A percentile compares a stretch with the other conserved stretches of the same genome.
These are phyloP conservation scores for Hypericum androsaemum DNA, from an alignment of 345 rosid species.

Conservation along the genomic window DNA sequence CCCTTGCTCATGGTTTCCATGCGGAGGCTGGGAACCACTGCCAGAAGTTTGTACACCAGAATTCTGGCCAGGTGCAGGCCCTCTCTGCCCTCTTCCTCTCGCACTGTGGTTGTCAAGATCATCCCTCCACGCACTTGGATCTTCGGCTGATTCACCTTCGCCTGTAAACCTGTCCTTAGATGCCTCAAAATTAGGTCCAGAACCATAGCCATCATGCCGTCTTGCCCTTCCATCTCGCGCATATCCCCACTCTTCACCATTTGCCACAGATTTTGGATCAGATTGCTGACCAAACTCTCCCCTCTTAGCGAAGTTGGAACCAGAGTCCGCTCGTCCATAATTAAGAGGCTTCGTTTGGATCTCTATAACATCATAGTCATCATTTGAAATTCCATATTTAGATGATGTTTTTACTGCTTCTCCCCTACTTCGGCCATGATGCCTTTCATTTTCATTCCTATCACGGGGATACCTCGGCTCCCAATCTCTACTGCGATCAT, in stretches of 20 bases:
- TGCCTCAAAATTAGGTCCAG: constrained; percentile 50
- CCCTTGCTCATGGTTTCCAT: constrained; percentile 49
- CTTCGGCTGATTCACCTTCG: constrained; percentile 31
- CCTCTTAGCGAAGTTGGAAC: constrained; percentile 45
- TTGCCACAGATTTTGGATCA: constrained; percentile 37
- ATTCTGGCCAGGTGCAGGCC: constrained; percentile 36
- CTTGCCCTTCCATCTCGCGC: constrained; percentile 51
- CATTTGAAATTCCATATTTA: constrained; percentile 74
- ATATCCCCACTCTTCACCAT: constrained; percentile 64
- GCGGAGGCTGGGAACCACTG: constrained; percentile 47
- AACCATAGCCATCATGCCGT: constrained; percentile 39
- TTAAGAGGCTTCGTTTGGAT: constrained; percentile 88
- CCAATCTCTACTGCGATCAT: constrained; percentile 73
- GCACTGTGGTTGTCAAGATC: constrained; percentile 56
- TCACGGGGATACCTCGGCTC: constrained; percentile 85
- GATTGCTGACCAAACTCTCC: constrained; percentile 51
- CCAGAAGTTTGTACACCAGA: constrained; percentile 42
- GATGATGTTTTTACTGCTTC: constrained; percentile 93
- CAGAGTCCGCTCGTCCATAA: constrained; percentile 55
- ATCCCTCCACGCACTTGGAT: constrained; percentile 50
- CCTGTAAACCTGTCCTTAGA: constrained; percentile 53
- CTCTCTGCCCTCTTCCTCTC: constrained; percentile 73
- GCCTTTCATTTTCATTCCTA: constrained; percentile 80
- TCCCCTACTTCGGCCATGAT: constrained; percentile 80
- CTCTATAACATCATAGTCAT: constrained; percentile 98